Evolutionary conservation across 345 rosid species (phyloP), one percentile per base, ranked within the genome.

Genomic region (Brassica nigra): DNA sequence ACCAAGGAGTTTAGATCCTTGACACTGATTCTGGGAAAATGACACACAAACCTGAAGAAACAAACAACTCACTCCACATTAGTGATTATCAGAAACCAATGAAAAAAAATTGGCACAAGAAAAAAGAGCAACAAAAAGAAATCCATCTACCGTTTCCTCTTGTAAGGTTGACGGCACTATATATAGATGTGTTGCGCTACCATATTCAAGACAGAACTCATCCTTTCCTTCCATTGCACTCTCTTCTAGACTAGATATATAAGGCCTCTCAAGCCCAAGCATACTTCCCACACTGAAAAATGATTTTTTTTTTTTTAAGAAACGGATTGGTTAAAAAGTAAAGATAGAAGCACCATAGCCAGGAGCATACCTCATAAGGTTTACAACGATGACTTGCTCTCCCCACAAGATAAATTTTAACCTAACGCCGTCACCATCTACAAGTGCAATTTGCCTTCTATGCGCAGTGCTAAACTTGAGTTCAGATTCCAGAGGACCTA

Each of bases 241-340:
- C 70, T 86, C 91, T 33, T 64, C 81, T 5, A 86, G 83, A 83
- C 88, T 86, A 75, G 95, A 83, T 74, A 93, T 80, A 82, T 87
- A 95, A 75, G 99, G 99, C 67, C 85, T 89, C 80, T 93, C 97
- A 82, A 95, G 81, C 62, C 93, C 99, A 77, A 95, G 89, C 90
- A 86, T 80, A 78, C 97, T 91, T 80, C 99, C 98, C 66, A 88
- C 74, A 47, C 98, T 95, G 89, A 81, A 80, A 85, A 73, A 27
- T 37, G 74, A 66, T 57, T 64, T 75, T 4, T 71, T 16, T 68
- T n/a, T 27, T 27, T n/a, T 16, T 54, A 2, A 64, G 63, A 81
- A 70, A 79, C 36, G n/a, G 33, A 33, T 36, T n/a, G 69, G 23
- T 62, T 23, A 52, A 72, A 76, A 63, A 14, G 66, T 68, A 8